Percentiles rank a stretch among this genome's conserved stretches.
phyloP scores from a whole-genome alignment of 148 eudicot species.

The Diospyros kaki region DNA sequence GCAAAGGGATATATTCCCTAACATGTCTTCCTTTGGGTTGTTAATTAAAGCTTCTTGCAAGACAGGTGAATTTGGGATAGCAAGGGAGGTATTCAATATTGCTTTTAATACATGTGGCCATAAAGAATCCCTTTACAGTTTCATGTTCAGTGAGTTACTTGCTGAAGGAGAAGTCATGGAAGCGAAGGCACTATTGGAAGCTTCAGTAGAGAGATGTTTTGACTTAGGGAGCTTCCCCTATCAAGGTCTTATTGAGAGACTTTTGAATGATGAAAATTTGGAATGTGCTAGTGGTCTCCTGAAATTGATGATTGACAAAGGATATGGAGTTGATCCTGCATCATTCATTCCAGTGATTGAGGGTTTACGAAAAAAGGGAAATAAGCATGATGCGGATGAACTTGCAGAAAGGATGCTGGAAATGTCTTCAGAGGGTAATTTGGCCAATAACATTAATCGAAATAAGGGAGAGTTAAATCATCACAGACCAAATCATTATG shows the following conservation, averaged over 20 bases:
- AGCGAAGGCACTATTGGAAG: constrained; percentile 63
- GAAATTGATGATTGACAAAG: constrained; percentile 45
- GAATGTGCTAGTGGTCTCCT: constrained; percentile 61
- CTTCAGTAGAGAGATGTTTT: constrained; percentile 56
- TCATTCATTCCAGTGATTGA: constrained; percentile 84
- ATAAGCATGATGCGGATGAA: constrained; percentile 71
- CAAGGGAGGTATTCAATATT: constrained; percentile 79
- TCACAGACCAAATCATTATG: constrained; percentile 29
- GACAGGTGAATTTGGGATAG: constrained; percentile 81
- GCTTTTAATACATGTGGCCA: constrained; percentile 63
- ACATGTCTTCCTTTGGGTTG: constrained; percentile 55
- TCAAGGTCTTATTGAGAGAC: constrained; percentile 57
- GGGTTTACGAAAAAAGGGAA: constrained; percentile 51
- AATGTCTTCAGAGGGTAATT: constrained; percentile 46
- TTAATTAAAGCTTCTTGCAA: constrained; percentile 72
- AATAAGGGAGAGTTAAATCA: constrained; percentile 22
- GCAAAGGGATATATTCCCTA: constrained; percentile 59
- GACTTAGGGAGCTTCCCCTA: constrained; percentile 65
- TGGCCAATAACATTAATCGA: constrained; percentile 34
- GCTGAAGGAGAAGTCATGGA: constrained; percentile 66
- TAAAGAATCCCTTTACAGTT: constrained; percentile 58
- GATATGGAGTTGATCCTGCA: constrained; percentile 81
- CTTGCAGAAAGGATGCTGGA: constrained; percentile 73
- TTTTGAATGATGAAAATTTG: constrained; percentile 57
- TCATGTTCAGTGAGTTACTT: constrained; percentile 77